These are phyloP conservation scores for Hortiboletus flavorubellus DNA, from an alignment of 768 basidiomycete species.

Conservation along the genomic window DNA sequence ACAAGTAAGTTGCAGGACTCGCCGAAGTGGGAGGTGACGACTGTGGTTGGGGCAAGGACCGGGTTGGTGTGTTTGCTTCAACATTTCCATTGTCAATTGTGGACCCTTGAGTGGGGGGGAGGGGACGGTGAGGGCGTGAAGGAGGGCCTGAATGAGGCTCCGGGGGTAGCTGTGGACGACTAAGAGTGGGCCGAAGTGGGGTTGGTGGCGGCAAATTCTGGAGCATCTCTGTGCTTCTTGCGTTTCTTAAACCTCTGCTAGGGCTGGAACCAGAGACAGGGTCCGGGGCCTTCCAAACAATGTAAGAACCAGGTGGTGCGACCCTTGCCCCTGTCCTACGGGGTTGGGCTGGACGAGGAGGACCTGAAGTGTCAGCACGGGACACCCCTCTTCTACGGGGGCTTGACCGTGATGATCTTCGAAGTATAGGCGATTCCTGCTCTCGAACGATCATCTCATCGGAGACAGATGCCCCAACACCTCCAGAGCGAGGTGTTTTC, in stretches of 20 bases:
- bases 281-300: constrained; percentile 34
- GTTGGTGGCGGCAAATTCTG: constrained; percentile 16
- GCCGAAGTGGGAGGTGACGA: constrained; percentile 20
- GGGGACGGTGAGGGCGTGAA: constrained; percentile 27
- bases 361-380: constrained; percentile 19
- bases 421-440: constrained; percentile 10
- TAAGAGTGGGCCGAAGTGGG: constrained; percentile 29
- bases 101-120: constrained; percentile 29
- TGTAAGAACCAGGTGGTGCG: constrained; percentile 20
- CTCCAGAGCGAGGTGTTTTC: constrained; percentile 14
- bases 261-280: constrained; percentile 34
- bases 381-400: constrained; percentile 20
- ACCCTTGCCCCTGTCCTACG: constrained; percentile 24
- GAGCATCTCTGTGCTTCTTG: constrained; percentile 30
- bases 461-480: constrained; percentile 15
- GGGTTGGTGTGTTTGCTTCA: constrained; percentile 17
- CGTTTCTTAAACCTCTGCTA: constrained; percentile 20
- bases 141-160: constrained; percentile 17
- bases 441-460: constrained; percentile 23
- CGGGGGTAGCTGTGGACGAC: constrained; percentile 27
- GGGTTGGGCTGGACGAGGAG: constrained; percentile 19
- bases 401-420: constrained; percentile 15
- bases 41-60: constrained; percentile 25
- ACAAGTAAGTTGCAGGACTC: constrained; percentile 31
- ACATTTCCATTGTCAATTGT: constrained; percentile 15